Evolutionary conservation across 441 rosid species (phyloP).

Genomic region (Macaranga tanarius): DNA sequence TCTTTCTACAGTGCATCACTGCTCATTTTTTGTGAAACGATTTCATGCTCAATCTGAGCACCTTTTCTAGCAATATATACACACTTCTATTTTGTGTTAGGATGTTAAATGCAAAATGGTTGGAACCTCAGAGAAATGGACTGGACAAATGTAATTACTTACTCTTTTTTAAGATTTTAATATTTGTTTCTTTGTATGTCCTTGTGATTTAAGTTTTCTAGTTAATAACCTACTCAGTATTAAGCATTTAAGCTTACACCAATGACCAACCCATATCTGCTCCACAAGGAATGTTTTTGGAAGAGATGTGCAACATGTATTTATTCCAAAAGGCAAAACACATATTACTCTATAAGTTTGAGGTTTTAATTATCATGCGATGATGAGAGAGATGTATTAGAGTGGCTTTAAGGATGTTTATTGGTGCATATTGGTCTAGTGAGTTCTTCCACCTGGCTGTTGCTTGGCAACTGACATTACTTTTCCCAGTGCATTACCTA

Average conservation of each 20-base stretch:
- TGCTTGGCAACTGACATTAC: neutral
- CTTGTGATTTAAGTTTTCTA: neutral
- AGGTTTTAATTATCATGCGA: neutral
- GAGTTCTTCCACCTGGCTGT: neutral
- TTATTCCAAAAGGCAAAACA: neutral
- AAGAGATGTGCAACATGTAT: neutral
- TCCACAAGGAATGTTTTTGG: neutral
- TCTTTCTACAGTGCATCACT: neutral
- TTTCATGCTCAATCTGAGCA: neutral
- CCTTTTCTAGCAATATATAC: neutral
- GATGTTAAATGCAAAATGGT: neutral
- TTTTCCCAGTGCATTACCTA: neutral
- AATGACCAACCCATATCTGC: neutral
- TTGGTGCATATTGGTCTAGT: neutral
- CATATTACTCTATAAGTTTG: neutral
- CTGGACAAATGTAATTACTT: neutral
- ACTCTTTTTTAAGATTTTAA: neutral
- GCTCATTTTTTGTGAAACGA: neutral
- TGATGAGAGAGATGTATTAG: neutral
- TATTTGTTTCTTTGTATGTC: neutral
- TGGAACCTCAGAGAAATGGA: neutral
- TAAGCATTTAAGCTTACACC: neutral
- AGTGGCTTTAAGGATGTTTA: neutral
- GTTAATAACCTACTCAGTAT: neutral
- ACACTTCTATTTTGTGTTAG: neutral